Evolutionary conservation across 2,329 filamentous ascomycete genomes (phyloP), one percentile per base, ranked within the genome.

Genomic region (Penicillium capsulatum): DNA sequence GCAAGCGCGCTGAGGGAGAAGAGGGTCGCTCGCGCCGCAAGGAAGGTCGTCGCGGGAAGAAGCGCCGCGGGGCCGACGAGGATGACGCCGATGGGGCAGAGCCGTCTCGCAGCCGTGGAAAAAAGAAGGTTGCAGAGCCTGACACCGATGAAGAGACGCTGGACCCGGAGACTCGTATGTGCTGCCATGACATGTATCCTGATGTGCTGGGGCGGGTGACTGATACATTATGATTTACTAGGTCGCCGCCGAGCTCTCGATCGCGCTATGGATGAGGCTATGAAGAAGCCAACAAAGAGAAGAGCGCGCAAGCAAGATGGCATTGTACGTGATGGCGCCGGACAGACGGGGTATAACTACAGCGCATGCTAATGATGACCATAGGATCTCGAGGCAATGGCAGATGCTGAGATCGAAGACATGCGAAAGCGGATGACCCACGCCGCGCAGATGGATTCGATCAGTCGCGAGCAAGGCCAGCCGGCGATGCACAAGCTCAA

Each of bases 401-500:
- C 91, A 51, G 92, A 97, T 61, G 85, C 89, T 31, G 84, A 94
- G 59, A 89, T 98, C 48, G 87, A 87, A 41, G 76, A 84, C 34
- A 83, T 98, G 63, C 92, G 92, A 59, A 76, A 86, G 38, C 81
- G 82, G 40, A 98, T 98, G 90, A 89, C 92, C 52, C 77, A 81
- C 51, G 92, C 92, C 11, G 95, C 91, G 44, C 80, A 90, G 64
- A 79, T 81, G 26, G 92, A 98, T 65, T 90, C 91, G 54, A 72
- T 81, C 39, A 88, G 87, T 27, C 89, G 92, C 54, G 78, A 84
- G 50, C 76, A 81, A 35, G 83, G 84, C 50, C 76, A 87, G 58
- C 88, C 91, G 1, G 92, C 92, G 19, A 80, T 89, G 44, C 84
- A 94, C 70, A 98, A 98, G 71, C 79, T 98, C 31, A 89, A 90